Percentiles rank a stretch among this genome's conserved stretches.
Evolutionary conservation across 148 eudicot genomes (phyloP).

Genomic region (Camellia granthamiana): DNA sequence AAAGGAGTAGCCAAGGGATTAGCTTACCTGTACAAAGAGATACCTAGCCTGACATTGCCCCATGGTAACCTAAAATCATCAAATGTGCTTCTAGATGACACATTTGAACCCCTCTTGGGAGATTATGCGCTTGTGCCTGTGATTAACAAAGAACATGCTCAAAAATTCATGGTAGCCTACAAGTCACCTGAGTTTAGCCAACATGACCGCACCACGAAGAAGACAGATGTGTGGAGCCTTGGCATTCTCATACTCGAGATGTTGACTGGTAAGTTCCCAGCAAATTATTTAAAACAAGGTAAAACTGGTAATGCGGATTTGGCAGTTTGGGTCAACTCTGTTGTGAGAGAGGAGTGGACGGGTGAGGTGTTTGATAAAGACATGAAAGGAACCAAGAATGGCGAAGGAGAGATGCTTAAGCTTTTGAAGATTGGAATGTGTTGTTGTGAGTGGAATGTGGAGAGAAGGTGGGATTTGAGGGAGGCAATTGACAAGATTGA

Average conservation of each 20-base stretch:
- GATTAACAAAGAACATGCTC: conserved; percentile 67
- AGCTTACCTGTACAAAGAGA: conserved; percentile 60
- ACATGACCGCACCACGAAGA: conserved; percentile 36
- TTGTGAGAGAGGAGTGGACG: conserved; percentile 72
- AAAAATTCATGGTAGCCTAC: conserved; percentile 78
- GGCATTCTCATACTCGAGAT: conserved; percentile 78
- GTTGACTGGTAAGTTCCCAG: conserved; percentile 76
- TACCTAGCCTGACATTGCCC: conserved; percentile 50
- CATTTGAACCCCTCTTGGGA: conserved; percentile 57
- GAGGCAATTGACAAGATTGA: conserved; percentile 67
- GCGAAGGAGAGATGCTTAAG: conserved; percentile 75
- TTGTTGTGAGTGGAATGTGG: conserved; percentile 74
- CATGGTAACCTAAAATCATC: conserved; percentile 94
- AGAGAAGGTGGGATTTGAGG: conserved; percentile 59
- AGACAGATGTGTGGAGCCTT: conserved; percentile 83
- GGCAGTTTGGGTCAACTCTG: conserved; percentile 73
- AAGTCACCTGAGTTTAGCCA: conserved; percentile 76
- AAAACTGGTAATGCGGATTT: conserved; percentile 54
- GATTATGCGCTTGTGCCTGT: conserved; percentile 67
- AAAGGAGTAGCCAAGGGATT: conserved; percentile 88
- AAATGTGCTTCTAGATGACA: conserved; percentile 61
- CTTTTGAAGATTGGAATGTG: conserved; percentile 74
- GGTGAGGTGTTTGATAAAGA: conserved; percentile 74
- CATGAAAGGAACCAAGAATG: conserved; percentile 45
- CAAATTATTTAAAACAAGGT: conserved; percentile 65